Base-by-base conservation (phyloP, 768 basidiomycete genomes). In the Hypsizygus marmoreus region DNA sequence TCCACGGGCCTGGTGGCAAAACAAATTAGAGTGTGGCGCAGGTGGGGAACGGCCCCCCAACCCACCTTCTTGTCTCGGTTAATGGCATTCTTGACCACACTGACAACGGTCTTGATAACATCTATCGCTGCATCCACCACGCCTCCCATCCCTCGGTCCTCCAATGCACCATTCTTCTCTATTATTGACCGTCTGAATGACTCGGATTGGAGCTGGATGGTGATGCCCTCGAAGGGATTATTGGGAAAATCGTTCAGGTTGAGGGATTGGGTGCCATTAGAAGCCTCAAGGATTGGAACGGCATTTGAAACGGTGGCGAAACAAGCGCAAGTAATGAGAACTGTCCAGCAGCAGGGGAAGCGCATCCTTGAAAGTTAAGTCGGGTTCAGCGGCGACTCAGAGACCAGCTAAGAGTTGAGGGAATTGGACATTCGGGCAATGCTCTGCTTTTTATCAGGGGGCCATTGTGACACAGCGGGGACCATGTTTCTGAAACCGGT, bases 371-470 rank as follows among this genome's bases (percentile, higher is more conserved):
- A 49, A 44, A 14, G 43, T 20, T 14, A 39, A 33, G 45, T 53
- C 30, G 32, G 22, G 23, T 29, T 43, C n/a, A 28, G 24, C 2
- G 22, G 16, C 7, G 29, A 44, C 32, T 50, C 45, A 43, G 36
- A 45, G 45, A 51, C 52, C 45, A 43, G 48, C 48, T 47, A 31
- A 33, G 45, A 50, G 45, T 50, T 19, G 37, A 39, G 20, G 11
- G 9, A 5, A 25, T 32, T 3, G 14, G 5, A 22, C 26, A 3
- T 23, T 14, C 14, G 22, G 14, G 17, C n/a, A n/a, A n/a, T n/a
- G n/a, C n/a, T n/a, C n/a, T n/a, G n/a, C n/a, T n/a, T n/a, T n/a
- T n/a, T n/a, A n/a, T n/a, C n/a, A n/a, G n/a, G n/a, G n/a, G n/a
- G n/a, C n/a, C n/a, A n/a, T n/a, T n/a, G n/a, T n/a, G n/a, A n/a